A percentile compares a stretch with the other conserved stretches of the same genome.
These are phyloP conservation scores for Arachis hypogaea DNA, from an alignment of 306 rosid species.

Conservation along the genomic window DNA sequence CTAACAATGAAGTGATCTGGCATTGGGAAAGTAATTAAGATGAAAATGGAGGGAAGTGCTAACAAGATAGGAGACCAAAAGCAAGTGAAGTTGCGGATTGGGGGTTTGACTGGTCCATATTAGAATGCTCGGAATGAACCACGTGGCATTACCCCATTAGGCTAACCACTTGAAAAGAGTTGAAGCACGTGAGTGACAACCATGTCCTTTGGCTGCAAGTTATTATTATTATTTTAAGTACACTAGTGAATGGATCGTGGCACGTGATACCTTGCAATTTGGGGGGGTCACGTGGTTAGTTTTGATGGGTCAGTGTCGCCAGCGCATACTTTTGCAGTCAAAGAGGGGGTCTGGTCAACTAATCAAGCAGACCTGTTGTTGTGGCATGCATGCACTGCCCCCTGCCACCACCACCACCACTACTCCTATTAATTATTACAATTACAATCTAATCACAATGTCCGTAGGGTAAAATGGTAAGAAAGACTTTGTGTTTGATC, in stretches of 20 bases:
- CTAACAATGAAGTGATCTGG: slow-evolving; percentile 33
- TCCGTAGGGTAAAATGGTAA: slow-evolving; percentile 33
- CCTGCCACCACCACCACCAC: slow-evolving; percentile 32
- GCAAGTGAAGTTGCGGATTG: slow-evolving; percentile 28
- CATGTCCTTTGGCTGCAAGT: slow-evolving; percentile 39
- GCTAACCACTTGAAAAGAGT: slow-evolving; percentile 25
- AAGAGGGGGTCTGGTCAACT: slow-evolving; percentile 54
- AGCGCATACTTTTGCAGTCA: slow-evolving; percentile 75
- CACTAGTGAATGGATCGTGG: slow-evolving; percentile 31
- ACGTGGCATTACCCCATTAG: slow-evolving; percentile 56
- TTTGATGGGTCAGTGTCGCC: slow-evolving; percentile 68
- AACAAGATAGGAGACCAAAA: slow-evolving; percentile 44
- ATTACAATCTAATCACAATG: background rate
- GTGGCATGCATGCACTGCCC: slow-evolving; percentile 45
- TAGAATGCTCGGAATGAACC: slow-evolving; percentile 33
- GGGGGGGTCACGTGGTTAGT: slow-evolving; percentile 59
- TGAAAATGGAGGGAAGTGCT: slow-evolving; percentile 33
- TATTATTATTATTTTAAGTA: background rate
- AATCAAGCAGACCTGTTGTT: slow-evolving; percentile 33
- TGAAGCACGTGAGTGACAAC: slow-evolving; percentile 67
- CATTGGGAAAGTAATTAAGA: slow-evolving; percentile 38
- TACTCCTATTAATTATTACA: no score
- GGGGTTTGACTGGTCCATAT: slow-evolving; percentile 52
- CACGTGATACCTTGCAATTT: slow-evolving; percentile 49
- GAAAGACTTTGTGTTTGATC: slow-evolving; percentile 40